Evolutionary conservation across 2,329 filamentous ascomycete species (phyloP), one percentile per base, ranked within the genome.

Genomic region (Phialophora expanda): DNA sequence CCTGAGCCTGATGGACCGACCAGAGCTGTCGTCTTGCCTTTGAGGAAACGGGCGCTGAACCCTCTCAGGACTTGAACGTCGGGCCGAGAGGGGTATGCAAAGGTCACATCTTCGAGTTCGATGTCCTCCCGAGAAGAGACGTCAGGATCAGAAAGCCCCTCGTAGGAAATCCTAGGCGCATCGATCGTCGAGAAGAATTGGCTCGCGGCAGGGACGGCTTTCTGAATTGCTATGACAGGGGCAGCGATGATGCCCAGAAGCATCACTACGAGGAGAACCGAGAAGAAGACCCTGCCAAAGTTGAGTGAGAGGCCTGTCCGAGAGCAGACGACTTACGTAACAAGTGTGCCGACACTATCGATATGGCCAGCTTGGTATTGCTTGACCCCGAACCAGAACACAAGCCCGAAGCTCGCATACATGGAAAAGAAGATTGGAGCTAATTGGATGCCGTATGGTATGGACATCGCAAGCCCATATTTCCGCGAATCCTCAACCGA

Each of bases 121-220:
- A 91, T 88, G 59, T 89, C 84, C 20, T 79, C 77, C 32, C 93
- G 93, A 20, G 94, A 86, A 26, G 93, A 84, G 1, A 71, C 66
- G 26, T 71, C 66, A 2, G 69, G 5, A 75, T 77, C 1, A 81
- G 79, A 69, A 34, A 78, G 76, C 30, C 78, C 78, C 8, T 73
- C 66, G 6, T 68, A 65, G 1, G 75, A 72, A 1, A 77, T 75
- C 26, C 73, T 73, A 70, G 97, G 93, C 1, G 81, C 84, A 1
- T 83, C 87, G 79, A 96, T 95, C 69, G 98, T 86, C 69, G 93
- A 86, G 51, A 85, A 84, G 0, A 93, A 92, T 1, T 93, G 90
- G 61, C 92, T 85, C 75, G 93, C 92, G 0, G 93, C 93, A 79
- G 97, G 96, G 71, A 92, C 89, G 89, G 96, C 96, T 57, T 79